Percentiles rank a stretch among this genome's conserved stretches.
These are phyloP conservation scores for Metrosideros polymorpha DNA, from an alignment of 441 rosid species.

Conservation along the genomic window DNA sequence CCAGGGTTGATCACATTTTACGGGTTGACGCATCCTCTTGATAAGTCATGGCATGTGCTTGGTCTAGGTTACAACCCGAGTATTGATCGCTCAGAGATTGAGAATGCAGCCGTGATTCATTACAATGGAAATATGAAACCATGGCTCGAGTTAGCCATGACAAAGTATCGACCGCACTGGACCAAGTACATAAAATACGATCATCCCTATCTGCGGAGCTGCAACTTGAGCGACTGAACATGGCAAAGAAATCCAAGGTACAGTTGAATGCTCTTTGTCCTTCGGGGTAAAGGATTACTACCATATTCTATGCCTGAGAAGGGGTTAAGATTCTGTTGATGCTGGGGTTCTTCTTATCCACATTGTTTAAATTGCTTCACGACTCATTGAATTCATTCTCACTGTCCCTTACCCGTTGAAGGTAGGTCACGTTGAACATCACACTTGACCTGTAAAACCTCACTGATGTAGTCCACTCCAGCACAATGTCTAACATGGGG, in stretches of 20 bases:
- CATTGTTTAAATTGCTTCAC: constrained; percentile 26
- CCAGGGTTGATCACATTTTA: constrained; percentile 94
- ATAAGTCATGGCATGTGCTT: constrained; percentile 94
- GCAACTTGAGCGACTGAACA: constrained; percentile 63
- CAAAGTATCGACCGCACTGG: constrained; percentile 86
- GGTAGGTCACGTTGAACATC: constrained; percentile 12
- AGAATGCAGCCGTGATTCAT: constrained; percentile 83
- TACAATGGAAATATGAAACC: constrained; percentile 99
- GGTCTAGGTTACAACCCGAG: constrained; percentile 97
- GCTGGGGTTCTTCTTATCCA: constrained; percentile 11
- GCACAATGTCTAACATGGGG: constrained; percentile 1
- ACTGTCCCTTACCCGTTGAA: constrained; percentile 3
- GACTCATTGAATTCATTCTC: constrained; percentile 39
- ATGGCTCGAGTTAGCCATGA: constrained; percentile 94
- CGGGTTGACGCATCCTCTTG: constrained; percentile 67
- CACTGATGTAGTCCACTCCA: not conserved
- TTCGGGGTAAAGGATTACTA: not conserved
- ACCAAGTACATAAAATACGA: constrained; percentile 76
- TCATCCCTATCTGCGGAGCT: constrained; percentile 72
- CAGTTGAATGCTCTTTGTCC: not conserved
- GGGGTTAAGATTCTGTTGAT: not conserved
- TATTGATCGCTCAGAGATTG: constrained; percentile 61
- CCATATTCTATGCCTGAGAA: constrained; percentile 6
- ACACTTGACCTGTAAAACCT: constrained; percentile 20
- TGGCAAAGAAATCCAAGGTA: constrained; percentile 1